Conservation (phyloP, 2,329 filamentous ascomycete genomes). For the Talaromyces sp. region DNA sequence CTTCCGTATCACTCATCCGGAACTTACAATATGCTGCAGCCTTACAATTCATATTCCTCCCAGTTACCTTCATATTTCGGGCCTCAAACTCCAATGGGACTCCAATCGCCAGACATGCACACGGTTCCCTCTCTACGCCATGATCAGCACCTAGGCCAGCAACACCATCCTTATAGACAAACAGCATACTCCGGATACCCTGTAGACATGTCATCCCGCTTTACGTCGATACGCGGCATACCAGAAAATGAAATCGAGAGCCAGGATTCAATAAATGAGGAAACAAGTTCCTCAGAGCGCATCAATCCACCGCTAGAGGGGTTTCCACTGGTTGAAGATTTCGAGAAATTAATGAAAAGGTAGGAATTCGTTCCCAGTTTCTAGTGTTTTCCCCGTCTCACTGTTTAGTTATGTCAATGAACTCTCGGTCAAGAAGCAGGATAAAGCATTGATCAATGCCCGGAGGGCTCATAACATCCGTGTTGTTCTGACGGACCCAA, state of each 20-base stretch:
- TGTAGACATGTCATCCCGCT: neutral
- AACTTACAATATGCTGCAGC: conserved; percentile 30
- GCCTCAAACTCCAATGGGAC: conserved; percentile 18
- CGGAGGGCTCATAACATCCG: conserved; percentile 47
- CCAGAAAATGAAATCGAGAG: conserved; percentile 42
- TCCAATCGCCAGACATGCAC: conserved; percentile 12
- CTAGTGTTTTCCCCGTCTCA: neutral
- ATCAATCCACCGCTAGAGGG: conserved; percentile 42
- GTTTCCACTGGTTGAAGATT: conserved; percentile 45
- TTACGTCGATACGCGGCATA: conserved; percentile 31
- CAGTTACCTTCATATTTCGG: conserved; percentile 32
- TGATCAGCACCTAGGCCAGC: conserved; percentile 8
- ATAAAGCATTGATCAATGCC: conserved; percentile 51
- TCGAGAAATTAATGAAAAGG: conserved; percentile 46
- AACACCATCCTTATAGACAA: conserved; percentile 9
- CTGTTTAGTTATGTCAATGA: conserved; percentile 46
- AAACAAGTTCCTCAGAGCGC: conserved; percentile 44
- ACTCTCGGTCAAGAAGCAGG: conserved; percentile 50
- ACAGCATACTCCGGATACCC: conserved; percentile 1
- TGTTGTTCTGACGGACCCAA: conserved; percentile 47
- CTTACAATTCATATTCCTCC: conserved; percentile 34
- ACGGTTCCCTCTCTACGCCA: conserved; percentile 9
- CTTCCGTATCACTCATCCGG: conserved; percentile 29
- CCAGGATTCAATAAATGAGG: conserved; percentile 44
- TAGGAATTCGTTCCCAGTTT: conserved; percentile 21